Conservation (phyloP, 306 rosid genomes). For the Cicer pinnatifidum region DNA sequence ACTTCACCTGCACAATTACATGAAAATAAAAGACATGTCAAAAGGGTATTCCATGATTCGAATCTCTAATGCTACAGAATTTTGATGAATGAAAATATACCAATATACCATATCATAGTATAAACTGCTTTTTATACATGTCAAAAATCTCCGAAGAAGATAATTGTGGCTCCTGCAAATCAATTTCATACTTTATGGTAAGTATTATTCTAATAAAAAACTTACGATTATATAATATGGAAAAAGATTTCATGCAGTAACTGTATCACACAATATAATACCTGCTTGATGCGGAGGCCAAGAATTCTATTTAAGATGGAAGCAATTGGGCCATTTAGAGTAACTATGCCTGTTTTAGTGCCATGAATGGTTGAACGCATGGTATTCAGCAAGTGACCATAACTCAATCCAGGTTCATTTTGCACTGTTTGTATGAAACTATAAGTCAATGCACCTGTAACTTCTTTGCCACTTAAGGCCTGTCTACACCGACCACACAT, state of each 20-base stretch:
- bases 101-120: conserved; percentile 32
- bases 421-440: conserved; percentile 64
- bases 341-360: conserved; percentile 49
- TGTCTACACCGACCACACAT: conserved; percentile 27
- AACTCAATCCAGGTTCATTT: conserved; percentile 54
- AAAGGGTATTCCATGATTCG: not conserved
- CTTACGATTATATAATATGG: no score
- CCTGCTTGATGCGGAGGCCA: conserved; percentile 30
- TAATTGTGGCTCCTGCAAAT: conserved; percentile 66
- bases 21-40: no score
- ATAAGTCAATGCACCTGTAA: conserved; percentile 59
- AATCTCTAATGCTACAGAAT: not conserved
- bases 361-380: conserved; percentile 56
- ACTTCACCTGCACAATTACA: no score
- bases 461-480: conserved; percentile 50
- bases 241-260: no score
- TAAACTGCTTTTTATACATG: conserved; percentile 46
- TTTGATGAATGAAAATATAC: not conserved
- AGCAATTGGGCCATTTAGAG: conserved; percentile 41
- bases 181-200: not conserved
- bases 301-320: conserved; percentile 8
- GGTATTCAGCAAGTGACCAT: conserved; percentile 54
- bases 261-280: conserved; percentile 17
- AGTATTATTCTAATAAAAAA: not conserved
- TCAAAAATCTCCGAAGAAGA: conserved; percentile 58